Evolutionary conservation across 768 basidiomycete species (phyloP).

Genomic region (Lactarius pseudohatsudake): DNA sequence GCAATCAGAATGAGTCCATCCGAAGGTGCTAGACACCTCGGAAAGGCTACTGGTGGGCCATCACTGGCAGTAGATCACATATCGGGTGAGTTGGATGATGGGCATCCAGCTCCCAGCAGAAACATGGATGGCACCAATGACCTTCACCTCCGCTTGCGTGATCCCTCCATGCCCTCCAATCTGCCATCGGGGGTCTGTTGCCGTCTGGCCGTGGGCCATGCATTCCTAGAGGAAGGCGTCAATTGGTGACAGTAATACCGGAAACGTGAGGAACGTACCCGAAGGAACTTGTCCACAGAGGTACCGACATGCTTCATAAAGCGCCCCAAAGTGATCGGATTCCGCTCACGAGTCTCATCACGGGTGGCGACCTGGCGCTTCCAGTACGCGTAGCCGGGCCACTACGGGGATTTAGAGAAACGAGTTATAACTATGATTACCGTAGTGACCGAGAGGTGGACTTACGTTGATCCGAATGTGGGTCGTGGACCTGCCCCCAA

Average conservation of each 20-base stretch:
- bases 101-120: conserved; percentile 22
- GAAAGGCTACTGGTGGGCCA: not conserved
- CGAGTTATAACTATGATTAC: not conserved
- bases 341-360: conserved; percentile 11
- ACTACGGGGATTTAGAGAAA: not conserved
- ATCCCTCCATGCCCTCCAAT: conserved; percentile 8
- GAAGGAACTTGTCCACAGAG: conserved; percentile 10
- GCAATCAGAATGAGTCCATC: not conserved
- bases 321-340: conserved; percentile 8
- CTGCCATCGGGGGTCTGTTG: not conserved
- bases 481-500: not conserved
- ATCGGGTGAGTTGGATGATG: conserved; percentile 16
- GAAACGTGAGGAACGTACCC: not conserved
- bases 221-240: not conserved
- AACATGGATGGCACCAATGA: conserved; percentile 19
- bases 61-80: conserved; percentile 3
- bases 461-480: conserved; percentile 11
- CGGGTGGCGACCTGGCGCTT: conserved; percentile 10
- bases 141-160: conserved; percentile 6
- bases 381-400: conserved; percentile 6
- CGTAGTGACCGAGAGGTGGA: not conserved
- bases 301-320: conserved; percentile 16
- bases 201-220: not conserved
- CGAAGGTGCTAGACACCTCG: not conserved
- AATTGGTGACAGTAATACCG: not conserved